Evolutionary conservation across 129 eudicot species (phyloP).

Genomic region (Tagetes erecta): DNA sequence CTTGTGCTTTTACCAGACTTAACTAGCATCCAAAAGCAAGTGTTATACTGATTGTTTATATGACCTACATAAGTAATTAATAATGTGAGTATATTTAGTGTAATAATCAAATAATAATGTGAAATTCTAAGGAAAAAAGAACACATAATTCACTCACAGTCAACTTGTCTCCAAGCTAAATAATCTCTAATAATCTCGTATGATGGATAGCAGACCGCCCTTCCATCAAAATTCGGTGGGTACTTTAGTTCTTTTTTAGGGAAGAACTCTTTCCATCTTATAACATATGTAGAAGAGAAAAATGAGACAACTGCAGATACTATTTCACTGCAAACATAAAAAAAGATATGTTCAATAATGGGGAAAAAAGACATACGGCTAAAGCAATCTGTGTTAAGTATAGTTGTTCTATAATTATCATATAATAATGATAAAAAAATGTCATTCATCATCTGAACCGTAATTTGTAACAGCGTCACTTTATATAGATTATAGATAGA

Average conservation of each 20-base stretch:
- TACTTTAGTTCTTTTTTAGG: conserved; percentile 60
- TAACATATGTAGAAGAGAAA: conserved; percentile 66
- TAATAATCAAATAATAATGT: not conserved
- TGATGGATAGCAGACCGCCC: conserved; percentile 91
- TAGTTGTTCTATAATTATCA: not conserved
- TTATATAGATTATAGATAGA: not conserved
- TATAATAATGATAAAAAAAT: not conserved
- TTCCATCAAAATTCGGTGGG: conserved; percentile 87
- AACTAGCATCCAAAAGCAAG: conserved; percentile 97
- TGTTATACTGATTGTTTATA: conserved; percentile 93
- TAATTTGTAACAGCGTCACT: not conserved
- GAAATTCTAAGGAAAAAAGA: not conserved
- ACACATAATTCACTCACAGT: conserved; percentile 54
- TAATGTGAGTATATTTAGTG: not conserved
- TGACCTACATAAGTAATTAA: conserved; percentile 55
- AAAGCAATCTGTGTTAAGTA: not conserved
- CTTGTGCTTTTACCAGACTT: conserved; percentile 78
- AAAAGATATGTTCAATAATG: not conserved
- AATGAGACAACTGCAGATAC: conserved; percentile 76
- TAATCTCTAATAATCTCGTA: conserved; percentile 72
- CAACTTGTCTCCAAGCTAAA: conserved; percentile 99
- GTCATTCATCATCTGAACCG: not conserved
- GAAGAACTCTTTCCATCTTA: conserved; percentile 72
- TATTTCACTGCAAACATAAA: conserved; percentile 55
- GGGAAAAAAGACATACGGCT: not conserved